Conservation (phyloP, 1,139 yeast genomes). For the Geotrichum phurueaensis region DNA sequence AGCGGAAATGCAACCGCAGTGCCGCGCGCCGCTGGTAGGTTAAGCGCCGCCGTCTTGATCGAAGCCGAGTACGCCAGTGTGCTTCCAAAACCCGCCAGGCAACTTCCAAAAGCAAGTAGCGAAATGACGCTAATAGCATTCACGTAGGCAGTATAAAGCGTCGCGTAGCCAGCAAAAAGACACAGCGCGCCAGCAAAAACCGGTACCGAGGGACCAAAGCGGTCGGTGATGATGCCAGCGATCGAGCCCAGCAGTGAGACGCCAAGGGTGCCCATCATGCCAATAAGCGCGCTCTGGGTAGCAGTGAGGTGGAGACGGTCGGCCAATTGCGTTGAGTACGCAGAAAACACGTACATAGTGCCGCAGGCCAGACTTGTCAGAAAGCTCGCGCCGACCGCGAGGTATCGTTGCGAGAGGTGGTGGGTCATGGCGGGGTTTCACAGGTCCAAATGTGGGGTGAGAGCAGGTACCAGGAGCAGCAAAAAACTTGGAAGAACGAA, state of each 20-base stretch:
- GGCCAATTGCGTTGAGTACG: constrained; percentile 58
- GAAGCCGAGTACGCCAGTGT: constrained; percentile 33
- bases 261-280: constrained; percentile 53
- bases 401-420: neutral
- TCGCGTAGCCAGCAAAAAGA: constrained; percentile 27
- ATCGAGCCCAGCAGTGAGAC: constrained; percentile 52
- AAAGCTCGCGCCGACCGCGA: constrained; percentile 9
- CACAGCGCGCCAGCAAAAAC: constrained; percentile 32
- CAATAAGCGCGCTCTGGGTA: constrained; percentile 49
- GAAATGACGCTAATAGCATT: constrained; percentile 22
- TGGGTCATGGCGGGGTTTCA: neutral
- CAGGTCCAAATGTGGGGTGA: neutral
- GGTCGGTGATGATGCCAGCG: constrained; percentile 54
- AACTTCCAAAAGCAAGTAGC: constrained; percentile 27
- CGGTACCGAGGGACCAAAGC: constrained; percentile 45
- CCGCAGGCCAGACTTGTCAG: constrained; percentile 43
- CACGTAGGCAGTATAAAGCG: constrained; percentile 26
- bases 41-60: constrained; percentile 35
- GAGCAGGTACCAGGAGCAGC: neutral
- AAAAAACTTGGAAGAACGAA: neutral
- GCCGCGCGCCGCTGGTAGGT: constrained; percentile 34
- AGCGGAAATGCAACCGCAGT: constrained; percentile 36
- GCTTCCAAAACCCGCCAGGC: constrained; percentile 33
- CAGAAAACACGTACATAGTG: constrained; percentile 53
- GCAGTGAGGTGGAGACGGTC: constrained; percentile 46